phyloP scores from a whole-genome alignment of 345 rosid genomes.

The Camelina laxa region DNA sequence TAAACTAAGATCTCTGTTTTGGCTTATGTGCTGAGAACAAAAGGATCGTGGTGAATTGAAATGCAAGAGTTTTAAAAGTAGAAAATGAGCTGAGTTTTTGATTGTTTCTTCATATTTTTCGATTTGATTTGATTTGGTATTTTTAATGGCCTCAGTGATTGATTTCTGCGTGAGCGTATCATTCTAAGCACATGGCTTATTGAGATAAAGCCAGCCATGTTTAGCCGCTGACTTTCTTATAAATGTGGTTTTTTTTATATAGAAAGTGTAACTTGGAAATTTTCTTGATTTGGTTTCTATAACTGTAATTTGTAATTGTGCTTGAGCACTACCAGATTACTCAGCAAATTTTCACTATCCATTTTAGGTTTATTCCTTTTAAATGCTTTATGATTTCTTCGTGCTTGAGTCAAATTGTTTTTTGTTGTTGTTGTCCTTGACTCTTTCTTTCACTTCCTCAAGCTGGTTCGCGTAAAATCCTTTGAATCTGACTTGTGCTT shows the following conservation, averaged over 20 bases:
- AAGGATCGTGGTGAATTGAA: constrained; percentile 9
- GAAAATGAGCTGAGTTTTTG: constrained; percentile 5
- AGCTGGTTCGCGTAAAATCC: neutral
- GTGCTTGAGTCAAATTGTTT: constrained; percentile 38
- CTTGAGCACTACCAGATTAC: constrained; percentile 38
- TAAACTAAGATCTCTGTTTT: constrained; percentile 20
- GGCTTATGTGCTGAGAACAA: neutral
- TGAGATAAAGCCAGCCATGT: neutral
- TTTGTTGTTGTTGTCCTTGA: constrained; percentile 10
- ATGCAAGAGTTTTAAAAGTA: constrained; percentile 16
- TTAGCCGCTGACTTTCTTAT: constrained; percentile 31
- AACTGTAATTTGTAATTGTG: constrained; percentile 22
- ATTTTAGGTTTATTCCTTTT: constrained; percentile 20
- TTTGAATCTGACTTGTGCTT: constrained; percentile 12
- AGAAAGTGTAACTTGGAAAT: constrained; percentile 4
- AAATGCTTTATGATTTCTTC: constrained; percentile 27
- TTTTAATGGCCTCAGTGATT: constrained; percentile 1
- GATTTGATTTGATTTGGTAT: constrained; percentile 33
- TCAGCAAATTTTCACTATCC: constrained; percentile 3
- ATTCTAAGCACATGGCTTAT: constrained; percentile 40
- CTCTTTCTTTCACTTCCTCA: constrained; percentile 29
- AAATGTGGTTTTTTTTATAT: neutral
- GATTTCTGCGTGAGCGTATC: constrained; percentile 30
- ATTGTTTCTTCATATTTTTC: constrained; percentile 28
- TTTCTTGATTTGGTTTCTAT: constrained; percentile 27